These are phyloP conservation scores for Arachis monticola DNA, from an alignment of 331 rosid species.

Conservation along the genomic window DNA sequence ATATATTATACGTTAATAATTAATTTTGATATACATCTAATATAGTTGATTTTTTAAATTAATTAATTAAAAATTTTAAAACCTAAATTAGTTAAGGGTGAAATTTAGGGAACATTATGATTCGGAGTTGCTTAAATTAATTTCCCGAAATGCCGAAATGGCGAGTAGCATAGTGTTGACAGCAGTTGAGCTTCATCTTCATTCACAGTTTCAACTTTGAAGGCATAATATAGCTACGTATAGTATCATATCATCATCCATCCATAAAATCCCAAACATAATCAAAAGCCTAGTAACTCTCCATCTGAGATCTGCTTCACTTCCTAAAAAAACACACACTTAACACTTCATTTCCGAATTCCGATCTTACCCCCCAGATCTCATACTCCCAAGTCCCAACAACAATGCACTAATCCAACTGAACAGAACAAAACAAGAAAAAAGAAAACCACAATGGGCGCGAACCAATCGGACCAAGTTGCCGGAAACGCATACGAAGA, in stretches of 20 bases:
- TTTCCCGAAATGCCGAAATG: not conserved
- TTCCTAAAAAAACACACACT: not conserved
- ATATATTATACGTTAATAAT: too few species aligned
- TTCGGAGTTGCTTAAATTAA: too few species aligned
- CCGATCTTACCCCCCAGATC: not conserved
- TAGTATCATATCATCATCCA: too few species aligned
- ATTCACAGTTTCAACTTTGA: not conserved
- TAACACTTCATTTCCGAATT: not conserved
- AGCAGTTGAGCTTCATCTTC: not conserved
- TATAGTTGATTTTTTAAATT: too few species aligned
- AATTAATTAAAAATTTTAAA: too few species aligned
- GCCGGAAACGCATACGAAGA: slow-evolving; percentile 32
- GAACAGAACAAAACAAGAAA: not conserved
- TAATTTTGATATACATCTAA: too few species aligned
- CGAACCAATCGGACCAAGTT: slow-evolving; percentile 34
- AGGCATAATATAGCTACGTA: too few species aligned
- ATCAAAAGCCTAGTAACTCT: too few species aligned
- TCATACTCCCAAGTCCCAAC: not conserved
- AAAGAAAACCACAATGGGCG: slow-evolving; percentile 31
- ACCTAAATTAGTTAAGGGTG: too few species aligned
- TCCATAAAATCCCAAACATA: too few species aligned
- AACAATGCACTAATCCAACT: not conserved
- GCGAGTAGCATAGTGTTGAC: not conserved
- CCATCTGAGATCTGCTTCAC: not conserved
- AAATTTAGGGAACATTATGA: too few species aligned